A percentile compares a stretch with the other conserved stretches of the same genome.
These are phyloP conservation scores for Cardamine resedifolia DNA, from an alignment of 345 rosid species.

Conservation along the genomic window DNA sequence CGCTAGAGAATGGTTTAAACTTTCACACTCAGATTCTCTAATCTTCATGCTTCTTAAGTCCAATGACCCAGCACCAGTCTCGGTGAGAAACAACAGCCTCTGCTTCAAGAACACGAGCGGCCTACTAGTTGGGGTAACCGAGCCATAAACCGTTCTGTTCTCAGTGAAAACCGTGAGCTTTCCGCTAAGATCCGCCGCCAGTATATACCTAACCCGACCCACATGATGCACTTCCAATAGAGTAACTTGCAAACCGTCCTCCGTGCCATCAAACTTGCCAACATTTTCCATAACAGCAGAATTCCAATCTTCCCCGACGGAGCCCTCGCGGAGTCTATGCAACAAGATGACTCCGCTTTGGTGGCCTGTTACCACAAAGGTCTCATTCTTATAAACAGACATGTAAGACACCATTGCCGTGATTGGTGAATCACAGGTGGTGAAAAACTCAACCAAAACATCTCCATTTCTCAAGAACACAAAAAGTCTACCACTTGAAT, in stretches of 20 bases:
- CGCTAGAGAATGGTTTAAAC: constrained; percentile 66
- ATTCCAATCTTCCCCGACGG: constrained; percentile 65
- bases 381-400: constrained; percentile 76
- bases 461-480: constrained; percentile 82
- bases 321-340: constrained; percentile 65
- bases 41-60: constrained; percentile 87
- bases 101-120: constrained; percentile 89
- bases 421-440: constrained; percentile 55
- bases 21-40: constrained; percentile 85
- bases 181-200: constrained; percentile 64
- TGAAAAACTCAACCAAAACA: constrained; percentile 61
- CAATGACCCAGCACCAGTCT: constrained; percentile 90
- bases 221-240: constrained; percentile 84
- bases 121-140: constrained; percentile 56
- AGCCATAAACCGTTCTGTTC: constrained; percentile 70
- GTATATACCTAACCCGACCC: constrained; percentile 74
- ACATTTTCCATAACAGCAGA: constrained; percentile 56
- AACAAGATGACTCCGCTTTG: constrained; percentile 59
- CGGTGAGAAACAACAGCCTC: constrained; percentile 87
- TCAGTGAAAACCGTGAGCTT: constrained; percentile 65
- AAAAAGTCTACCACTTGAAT: constrained; percentile 70
- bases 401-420: constrained; percentile 75
- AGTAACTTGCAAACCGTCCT: constrained; percentile 48
- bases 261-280: constrained; percentile 44
- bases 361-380: constrained; percentile 75